Evolutionary conservation across 306 rosid species (phyloP).

Genomic region (Citrullus colocynthis): DNA sequence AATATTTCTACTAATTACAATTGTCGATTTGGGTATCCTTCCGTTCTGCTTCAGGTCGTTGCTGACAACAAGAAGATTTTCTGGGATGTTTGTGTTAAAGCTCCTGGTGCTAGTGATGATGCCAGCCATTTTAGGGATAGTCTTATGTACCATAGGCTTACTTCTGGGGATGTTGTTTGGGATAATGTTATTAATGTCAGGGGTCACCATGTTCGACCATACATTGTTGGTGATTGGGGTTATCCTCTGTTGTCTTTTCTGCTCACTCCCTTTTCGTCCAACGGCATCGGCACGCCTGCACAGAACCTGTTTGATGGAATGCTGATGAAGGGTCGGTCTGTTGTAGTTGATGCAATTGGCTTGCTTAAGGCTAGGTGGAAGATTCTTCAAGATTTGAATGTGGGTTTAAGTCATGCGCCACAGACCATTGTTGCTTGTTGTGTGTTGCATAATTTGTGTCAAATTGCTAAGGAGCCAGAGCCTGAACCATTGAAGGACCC

Average conservation of each 20-base stretch:
- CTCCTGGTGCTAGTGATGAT: conserved; percentile 65
- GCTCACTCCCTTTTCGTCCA: conserved; percentile 51
- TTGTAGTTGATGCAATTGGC: conserved; percentile 75
- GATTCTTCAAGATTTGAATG: conserved; percentile 74
- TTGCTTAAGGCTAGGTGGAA: conserved; percentile 90
- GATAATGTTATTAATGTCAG: conserved; percentile 52
- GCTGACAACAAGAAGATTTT: conserved; percentile 78
- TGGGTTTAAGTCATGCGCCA: conserved; percentile 70
- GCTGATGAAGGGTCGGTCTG: conserved; percentile 90
- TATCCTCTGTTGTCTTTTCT: conserved; percentile 63
- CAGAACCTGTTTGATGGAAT: conserved; percentile 84
- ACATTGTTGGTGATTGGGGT: conserved; percentile 85
- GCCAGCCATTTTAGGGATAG: conserved; percentile 74
- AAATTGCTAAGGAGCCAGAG: conserved; percentile 87
- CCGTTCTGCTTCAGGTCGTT: conserved; percentile 77
- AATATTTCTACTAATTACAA: conserved; percentile 29
- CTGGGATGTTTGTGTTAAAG: conserved; percentile 94
- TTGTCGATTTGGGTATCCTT: conserved; percentile 46
- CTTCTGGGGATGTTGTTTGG: conserved; percentile 67
- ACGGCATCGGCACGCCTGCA: conserved; percentile 67
- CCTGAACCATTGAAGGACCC: conserved; percentile 83
- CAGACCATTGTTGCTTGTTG: conserved; percentile 90
- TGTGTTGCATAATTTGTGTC: conserved; percentile 84
- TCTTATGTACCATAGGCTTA: conserved; percentile 43
- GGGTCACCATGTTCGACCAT: conserved; percentile 64